phyloP scores from a whole-genome alignment of 257 asterid species.

The Cinchona pubescens region DNA sequence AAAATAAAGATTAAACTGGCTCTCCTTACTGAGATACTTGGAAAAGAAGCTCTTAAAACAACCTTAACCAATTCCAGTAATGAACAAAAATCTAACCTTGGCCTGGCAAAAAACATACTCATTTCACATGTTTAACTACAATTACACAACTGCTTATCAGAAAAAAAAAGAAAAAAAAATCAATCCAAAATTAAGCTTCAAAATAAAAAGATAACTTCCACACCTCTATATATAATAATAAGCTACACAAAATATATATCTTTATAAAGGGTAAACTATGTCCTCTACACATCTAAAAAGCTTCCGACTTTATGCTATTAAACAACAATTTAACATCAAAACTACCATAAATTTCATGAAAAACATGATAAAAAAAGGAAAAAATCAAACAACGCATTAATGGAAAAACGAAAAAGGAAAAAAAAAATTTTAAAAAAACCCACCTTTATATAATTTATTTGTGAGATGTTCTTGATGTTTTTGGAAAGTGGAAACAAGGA shows the following conservation, averaged over 20 bases:
- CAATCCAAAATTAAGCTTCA: not conserved
- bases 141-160: slow-evolving; percentile 6
- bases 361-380: not conserved
- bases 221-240: too few relatives aligned
- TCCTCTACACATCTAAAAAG: too few relatives aligned
- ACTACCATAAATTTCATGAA: not conserved
- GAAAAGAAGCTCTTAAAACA: not conserved
- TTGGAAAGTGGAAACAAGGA: not conserved
- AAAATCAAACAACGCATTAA: slow-evolving; percentile 8
- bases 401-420: not conserved
- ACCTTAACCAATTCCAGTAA: not conserved
- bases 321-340: not conserved
- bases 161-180: not conserved
- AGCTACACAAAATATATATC: too few relatives aligned
- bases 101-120: not conserved
- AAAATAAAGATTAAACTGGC: not conserved
- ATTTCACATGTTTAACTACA: not conserved
- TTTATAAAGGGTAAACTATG: too few relatives aligned
- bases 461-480: not conserved
- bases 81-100: not conserved
- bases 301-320: slow-evolving; percentile 11
- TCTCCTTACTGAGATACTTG: not conserved
- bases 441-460: slow-evolving; percentile 36
- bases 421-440: slow-evolving; percentile 5
- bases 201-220: not conserved